Base-by-base conservation (phyloP, 1,139 yeast species). In the Yamadazyma oceani region DNA sequence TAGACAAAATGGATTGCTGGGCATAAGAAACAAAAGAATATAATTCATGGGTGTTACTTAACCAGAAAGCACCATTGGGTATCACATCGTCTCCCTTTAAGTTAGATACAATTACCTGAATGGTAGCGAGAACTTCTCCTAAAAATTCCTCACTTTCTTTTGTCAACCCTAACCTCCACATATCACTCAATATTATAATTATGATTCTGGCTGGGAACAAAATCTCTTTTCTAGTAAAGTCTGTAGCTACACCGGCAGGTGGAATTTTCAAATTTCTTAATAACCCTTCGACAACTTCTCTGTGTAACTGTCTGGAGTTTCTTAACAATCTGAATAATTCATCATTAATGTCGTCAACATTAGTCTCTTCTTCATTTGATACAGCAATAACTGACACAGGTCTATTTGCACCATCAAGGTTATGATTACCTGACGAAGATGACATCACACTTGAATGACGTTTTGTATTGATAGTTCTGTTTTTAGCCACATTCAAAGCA, bases 111-210 rank as follows among this genome's bases (percentile, higher is more conserved):
- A 82, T 81, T 38, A 78, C 82, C 67, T 92, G 98, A 49, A 92
- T 89, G 2, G 88, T 85, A 31, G 89, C 82, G 61, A 92, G 75
- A 4, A 88, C 95, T 60, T 86, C 94, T 37, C 97, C 97, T 48
- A 92, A 69, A 60, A 92, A 87, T 42, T 82, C 83, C 67, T 92
- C 98, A 55, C 94, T 82, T 62, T 90, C 96, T 51, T 85, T 83
- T 26, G 96, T 89, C 53, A 89, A 76, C 2, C 98, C 97, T 41
- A 90, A 73, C 64, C 97, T 80, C 99, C 99, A 92, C 98, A 92
- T 89, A 62, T 94, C 98, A 53, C 95, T 84, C 45, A 92, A 75
- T 31, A 92, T 85, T 48, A 94, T 85, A 51, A 92, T 90, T 53
- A 92, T 83, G 45, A 92, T 87, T 69, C 97, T 83, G 2, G 97